Evolutionary conservation across 805 yeast species (phyloP), one percentile per base, ranked within the genome.

Genomic region (Wickerhamomyces alni): DNA sequence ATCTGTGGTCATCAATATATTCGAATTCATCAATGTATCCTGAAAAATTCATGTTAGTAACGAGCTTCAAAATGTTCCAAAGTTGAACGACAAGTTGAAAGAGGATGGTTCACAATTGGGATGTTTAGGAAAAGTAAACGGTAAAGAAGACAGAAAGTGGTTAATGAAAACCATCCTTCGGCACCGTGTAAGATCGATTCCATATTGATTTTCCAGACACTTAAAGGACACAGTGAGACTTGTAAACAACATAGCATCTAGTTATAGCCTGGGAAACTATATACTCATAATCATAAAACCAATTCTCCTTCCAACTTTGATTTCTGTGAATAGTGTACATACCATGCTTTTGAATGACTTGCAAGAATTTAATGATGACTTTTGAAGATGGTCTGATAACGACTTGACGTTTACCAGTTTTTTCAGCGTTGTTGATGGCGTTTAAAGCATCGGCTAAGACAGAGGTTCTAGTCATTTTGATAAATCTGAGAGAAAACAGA

Each of bases 341-440:
- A 21, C 96, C 96, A 72, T 89, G 97, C 76, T 80, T 87, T 80
- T 89, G 97, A 86, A 89, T 88, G 62, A 89, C 97, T 66, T 87
- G 78, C 71, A 89, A 79, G 77, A 87, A 89, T 76, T 87, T 89
- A 83, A 89, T 80, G 77, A 89, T 88, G 63, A 89, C 97, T 85
- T 89, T 89, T 67, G 96, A 89, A 41, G 97, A 87, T 57, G 97
- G 97, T 82, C 96, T 86, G 75, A 89, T 84, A 69, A 89, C 74
- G 63, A 89, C 97, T 78, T 89, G 97, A 77, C 97, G 86, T 81
- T 89, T 89, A 74, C 97, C 97, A 75, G 96, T 82, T 77, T 88
- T 89, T 77, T 89, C 96, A 75, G 97, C 97, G 74, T 89, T 89
- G 93, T 88, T 87, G 75, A 89, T 89, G 63, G 96, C 82, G 76